Evolutionary conservation across 2,329 filamentous ascomycete species (phyloP).

Genomic region (Claviceps africana): DNA sequence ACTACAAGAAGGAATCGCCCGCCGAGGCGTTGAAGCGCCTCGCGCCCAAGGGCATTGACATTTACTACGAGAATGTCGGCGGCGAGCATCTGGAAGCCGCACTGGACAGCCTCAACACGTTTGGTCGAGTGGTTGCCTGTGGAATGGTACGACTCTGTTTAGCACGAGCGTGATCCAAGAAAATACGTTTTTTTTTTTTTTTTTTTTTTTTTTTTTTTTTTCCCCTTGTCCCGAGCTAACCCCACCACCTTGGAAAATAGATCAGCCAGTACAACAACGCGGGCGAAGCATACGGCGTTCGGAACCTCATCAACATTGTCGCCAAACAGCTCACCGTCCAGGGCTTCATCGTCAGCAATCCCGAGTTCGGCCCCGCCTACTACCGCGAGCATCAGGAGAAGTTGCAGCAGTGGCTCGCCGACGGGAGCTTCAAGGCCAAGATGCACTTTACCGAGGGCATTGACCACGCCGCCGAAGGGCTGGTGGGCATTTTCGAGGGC

Average conservation of each 20-base stretch:
- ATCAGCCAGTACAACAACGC: slow-evolving; percentile 63
- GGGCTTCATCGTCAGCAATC: slow-evolving; percentile 61
- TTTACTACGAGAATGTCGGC: slow-evolving; percentile 41
- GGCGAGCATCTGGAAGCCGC: slow-evolving; percentile 37
- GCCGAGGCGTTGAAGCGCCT: slow-evolving; percentile 53
- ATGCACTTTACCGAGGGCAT: slow-evolving; percentile 59
- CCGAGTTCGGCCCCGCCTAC: slow-evolving; percentile 53
- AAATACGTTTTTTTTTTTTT: not conserved
- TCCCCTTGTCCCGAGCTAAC: not conserved
- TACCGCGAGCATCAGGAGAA: slow-evolving; percentile 59
- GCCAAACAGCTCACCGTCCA: slow-evolving; percentile 54
- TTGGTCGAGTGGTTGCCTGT: slow-evolving; percentile 51
- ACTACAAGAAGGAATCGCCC: slow-evolving; percentile 75
- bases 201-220: not conserved
- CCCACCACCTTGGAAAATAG: slow-evolving; percentile 2
- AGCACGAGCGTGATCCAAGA: too few species aligned
- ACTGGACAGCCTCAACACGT: slow-evolving; percentile 36
- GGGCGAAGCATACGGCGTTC: slow-evolving; percentile 41
- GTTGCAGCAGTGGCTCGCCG: slow-evolving; percentile 60
- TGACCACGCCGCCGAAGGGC: slow-evolving; percentile 60
- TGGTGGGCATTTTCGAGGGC: slow-evolving; percentile 61
- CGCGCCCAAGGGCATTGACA: slow-evolving; percentile 65
- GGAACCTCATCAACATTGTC: slow-evolving; percentile 52
- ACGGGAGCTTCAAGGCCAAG: slow-evolving; percentile 61
- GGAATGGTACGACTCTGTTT: slow-evolving; percentile 43